Evolutionary conservation across 164 flowering plant species (phyloP).

Genomic region (Cinnamomum chago): DNA sequence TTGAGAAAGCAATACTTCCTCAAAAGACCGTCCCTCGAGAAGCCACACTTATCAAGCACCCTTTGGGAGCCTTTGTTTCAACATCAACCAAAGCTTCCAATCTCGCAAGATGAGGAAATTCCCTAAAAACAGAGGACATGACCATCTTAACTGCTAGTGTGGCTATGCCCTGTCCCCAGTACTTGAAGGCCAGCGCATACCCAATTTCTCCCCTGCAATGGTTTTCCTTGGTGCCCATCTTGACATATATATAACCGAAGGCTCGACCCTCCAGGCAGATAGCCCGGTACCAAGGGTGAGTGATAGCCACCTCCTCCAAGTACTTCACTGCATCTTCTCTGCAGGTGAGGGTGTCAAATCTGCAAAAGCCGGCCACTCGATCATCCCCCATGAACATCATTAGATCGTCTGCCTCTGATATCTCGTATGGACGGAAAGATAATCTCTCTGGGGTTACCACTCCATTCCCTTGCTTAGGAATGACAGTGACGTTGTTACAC

Average conservation of each 20-base stretch:
- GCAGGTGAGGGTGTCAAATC: conserved; percentile 15
- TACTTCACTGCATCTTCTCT: conserved; percentile 24
- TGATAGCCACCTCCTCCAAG: conserved; percentile 17
- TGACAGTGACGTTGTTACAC: too few species aligned
- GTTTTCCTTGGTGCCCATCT: conserved; percentile 19
- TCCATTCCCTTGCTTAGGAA: background rate
- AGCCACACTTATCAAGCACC: conserved; percentile 48
- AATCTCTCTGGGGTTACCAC: conserved; percentile 9
- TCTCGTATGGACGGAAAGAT: conserved; percentile 30
- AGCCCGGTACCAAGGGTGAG: conserved; percentile 34
- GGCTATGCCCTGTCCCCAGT: conserved; percentile 36
- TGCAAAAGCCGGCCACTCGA: conserved; percentile 2
- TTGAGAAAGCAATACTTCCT: conserved; percentile 32
- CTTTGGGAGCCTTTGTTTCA: conserved; percentile 40
- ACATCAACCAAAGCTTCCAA: conserved; percentile 28
- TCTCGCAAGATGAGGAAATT: conserved; percentile 29
- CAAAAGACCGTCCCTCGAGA: conserved; percentile 34
- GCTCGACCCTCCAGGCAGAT: conserved; percentile 35
- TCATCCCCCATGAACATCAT: conserved; percentile 33
- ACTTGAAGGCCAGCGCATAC: conserved; percentile 23
- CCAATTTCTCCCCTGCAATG: conserved; percentile 27
- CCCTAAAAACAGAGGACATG: conserved; percentile 27
- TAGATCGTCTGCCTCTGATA: conserved; percentile 32
- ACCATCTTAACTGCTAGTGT: conserved; percentile 35
- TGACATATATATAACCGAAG: conserved; percentile 31